Evolutionary conservation across 2,329 filamentous ascomycete genomes (phyloP), one percentile per base, ranked within the genome.

Genomic region (Myrmaecium sp.): DNA sequence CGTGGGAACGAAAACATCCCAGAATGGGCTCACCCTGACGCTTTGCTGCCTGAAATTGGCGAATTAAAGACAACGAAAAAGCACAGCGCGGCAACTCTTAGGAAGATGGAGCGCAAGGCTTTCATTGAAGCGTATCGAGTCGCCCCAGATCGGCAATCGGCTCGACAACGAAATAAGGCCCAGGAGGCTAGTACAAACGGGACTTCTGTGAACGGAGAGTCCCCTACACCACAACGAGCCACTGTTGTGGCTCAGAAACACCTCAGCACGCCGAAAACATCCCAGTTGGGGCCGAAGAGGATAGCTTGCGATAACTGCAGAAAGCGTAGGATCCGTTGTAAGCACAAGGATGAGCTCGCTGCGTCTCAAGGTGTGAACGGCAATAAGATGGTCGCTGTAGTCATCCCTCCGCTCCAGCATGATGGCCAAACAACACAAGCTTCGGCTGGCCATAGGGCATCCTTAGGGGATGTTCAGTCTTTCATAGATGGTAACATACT

Each of bases 271-370:
- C 62, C 60, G 6, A 67, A 68, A 33, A 64, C 61, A 11, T 68
- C 65, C 10, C 65, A 67, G 25, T 53, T 72, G 20, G 67, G 67
- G 7, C 67, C 67, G 12, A 69, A 70, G 46, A 54, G 60, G 24
- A 57, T 71, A 32, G 69, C 69, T 18, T 74, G 69, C 45, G 69
- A 72, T 51, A 59, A 64, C 12, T 74, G 69, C 46, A 58, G 69
- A 20, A 68, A 66, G 43, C 61, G 68, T 30, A 59, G 68, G 26
- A 72, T 73, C 32, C 57, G 65, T 30, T 74, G 69, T 47, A 69
- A 69, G 36, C 69, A 74, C 48, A 72, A 71, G 41, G 66, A 69
- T 32, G 57, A 66, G 29, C 55, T 61, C 13, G 36, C 46, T 10
- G 25, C 30, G 11, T 26, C 30, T 4, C 21, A 25, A 8, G 7